Base-by-base conservation (phyloP, 805 yeast species). In the Barnettozyma sucrosica region DNA sequence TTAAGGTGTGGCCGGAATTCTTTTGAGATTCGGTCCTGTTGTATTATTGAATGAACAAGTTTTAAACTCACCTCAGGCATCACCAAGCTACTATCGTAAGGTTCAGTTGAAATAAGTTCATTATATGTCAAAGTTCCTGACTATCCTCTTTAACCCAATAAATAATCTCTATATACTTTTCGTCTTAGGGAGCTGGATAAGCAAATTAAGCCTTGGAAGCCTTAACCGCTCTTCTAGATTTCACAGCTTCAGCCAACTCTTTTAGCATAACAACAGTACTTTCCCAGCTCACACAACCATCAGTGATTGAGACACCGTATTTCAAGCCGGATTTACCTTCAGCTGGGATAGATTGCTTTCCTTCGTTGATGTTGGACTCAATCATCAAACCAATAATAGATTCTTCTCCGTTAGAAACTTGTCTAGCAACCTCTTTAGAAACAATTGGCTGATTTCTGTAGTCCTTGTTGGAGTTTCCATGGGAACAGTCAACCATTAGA, bases 401-500 rank as follows among this genome's bases (percentile, higher is more conserved):
- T 45, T 79, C 77, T 66, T 89, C 95, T 61, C 99, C 99, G 25
- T 69, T 72, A 33, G 85, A 70, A 41, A 92, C 74, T 71, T 93
- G 98, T 56, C 79, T 80, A 43, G 92, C 89, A 47, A 92, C 93
- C 49, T 75, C 80, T 25, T 76, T 71, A 55, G 89, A 83, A n/a
- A 93, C 99, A 67, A 76, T 81, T 50, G 99, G 97, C 73, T 93
- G 99, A 73, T 93, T 93, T 65, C 81, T 79, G 82, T 79, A 89
- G 72, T 93, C 93, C 71, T 93, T 93, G 69, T 77, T 81, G 34
- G 97, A 89, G 76, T 93, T 93, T 61, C 97, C 99, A 70, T 93
- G 99, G 41, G 97, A 90, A 71, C 97, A 93, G 71, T 93, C 99
- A 52, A 93, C 85, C 99, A 93, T 93, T 59, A 89, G 67, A 44